A percentile compares a stretch with the other conserved stretches of the same genome.
phyloP scores from a whole-genome alignment of 2,329 filamentous ascomycete genomes.

The Biscogniauxia mediterranea region DNA sequence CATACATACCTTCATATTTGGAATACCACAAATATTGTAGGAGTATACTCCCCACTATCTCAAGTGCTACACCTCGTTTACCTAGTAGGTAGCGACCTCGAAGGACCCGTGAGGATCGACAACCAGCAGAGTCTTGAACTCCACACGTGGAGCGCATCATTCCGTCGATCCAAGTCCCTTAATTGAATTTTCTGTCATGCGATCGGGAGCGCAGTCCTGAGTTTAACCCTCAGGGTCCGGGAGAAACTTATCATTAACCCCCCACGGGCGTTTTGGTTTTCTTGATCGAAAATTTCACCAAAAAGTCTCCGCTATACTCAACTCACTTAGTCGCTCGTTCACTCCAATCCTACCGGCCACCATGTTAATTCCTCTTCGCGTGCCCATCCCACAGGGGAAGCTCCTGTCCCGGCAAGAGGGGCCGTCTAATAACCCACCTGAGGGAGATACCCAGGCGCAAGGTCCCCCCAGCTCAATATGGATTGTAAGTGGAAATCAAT shows the following conservation, averaged over 20 bases:
- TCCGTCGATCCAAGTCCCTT: not conserved
- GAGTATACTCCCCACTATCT: not conserved
- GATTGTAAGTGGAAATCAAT: constrained; percentile 13
- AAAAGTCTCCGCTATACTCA: constrained; percentile 1
- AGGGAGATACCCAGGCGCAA: constrained; percentile 2
- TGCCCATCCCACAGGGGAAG: constrained; percentile 19
- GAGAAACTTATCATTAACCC: no score
- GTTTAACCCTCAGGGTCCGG: not conserved
- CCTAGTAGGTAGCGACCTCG: no score
- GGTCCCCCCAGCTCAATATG: constrained; percentile 7
- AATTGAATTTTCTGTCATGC: not conserved
- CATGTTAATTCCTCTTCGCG: constrained; percentile 27
- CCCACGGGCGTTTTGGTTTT: not conserved
- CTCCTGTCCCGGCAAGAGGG: constrained; percentile 3
- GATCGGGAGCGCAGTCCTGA: not conserved
- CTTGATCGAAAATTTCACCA: not conserved
- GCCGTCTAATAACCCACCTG: not conserved
- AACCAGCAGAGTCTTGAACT: not conserved
- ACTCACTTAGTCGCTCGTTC: constrained; percentile 23
- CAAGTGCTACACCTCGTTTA: not conserved
- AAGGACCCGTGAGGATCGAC: not conserved
- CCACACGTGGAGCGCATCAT: not conserved
- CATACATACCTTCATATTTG: not conserved
- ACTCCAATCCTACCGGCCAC: constrained; percentile 2
- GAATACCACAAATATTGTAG: no score